Evolutionary conservation across 176 grass and related monocot species (phyloP).

Genomic region (Cenchrus fungigraminus): DNA sequence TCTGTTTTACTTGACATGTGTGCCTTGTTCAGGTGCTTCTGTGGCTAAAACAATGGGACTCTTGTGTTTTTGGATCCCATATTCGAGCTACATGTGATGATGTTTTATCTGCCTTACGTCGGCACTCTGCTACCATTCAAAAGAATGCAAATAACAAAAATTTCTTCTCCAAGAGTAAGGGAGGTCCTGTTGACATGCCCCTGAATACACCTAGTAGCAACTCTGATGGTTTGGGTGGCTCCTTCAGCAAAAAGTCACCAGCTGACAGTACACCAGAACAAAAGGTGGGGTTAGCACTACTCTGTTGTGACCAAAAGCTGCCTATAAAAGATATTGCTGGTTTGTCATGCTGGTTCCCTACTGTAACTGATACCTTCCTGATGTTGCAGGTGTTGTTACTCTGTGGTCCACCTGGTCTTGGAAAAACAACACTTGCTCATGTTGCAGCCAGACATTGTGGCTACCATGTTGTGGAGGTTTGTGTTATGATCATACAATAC

Average conservation of each 20-base stretch:
- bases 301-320: neutral
- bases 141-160: conserved; percentile 62
- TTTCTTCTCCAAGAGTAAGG: conserved; percentile 62
- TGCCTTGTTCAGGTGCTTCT: conserved; percentile 69
- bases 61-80: conserved; percentile 89
- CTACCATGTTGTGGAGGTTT: conserved; percentile 94
- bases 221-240: conserved; percentile 42
- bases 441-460: conserved; percentile 92
- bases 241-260: conserved; percentile 53
- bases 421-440: conserved; percentile 95
- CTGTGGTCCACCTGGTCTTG: conserved; percentile 94
- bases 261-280: conserved; percentile 67
- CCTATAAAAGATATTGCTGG: neutral
- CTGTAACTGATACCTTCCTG: conserved; percentile 17
- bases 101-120: conserved; percentile 76
- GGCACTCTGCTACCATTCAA: conserved; percentile 72
- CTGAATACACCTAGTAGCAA: conserved; percentile 46
- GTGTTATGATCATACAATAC: conserved; percentile 27
- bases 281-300: conserved; percentile 56
- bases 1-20: conserved; percentile 36
- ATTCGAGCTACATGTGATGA: conserved; percentile 76
- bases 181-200: conserved; percentile 42
- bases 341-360: neutral
- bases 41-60: conserved; percentile 98
- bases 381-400: conserved; percentile 85